A percentile compares a stretch with the other conserved stretches of the same genome.
These are phyloP conservation scores for Lepiota subincarnata DNA, from an alignment of 768 basidiomycete genomes.

Conservation along the genomic window DNA sequence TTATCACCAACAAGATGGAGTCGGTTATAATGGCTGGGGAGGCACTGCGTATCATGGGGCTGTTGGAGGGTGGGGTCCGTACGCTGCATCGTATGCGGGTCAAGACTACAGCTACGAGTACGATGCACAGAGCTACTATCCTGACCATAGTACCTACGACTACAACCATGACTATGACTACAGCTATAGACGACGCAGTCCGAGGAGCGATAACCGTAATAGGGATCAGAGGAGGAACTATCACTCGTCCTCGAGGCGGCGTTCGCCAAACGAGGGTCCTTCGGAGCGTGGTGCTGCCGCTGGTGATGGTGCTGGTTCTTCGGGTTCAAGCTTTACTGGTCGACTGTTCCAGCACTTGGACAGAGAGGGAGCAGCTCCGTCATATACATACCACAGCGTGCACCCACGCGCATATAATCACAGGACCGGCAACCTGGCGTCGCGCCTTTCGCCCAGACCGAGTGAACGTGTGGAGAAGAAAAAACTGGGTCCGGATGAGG, in stretches of 20 bases:
- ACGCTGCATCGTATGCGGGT: background rate
- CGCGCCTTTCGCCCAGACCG: background rate
- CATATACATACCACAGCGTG: too few species aligned
- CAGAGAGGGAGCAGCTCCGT: background rate
- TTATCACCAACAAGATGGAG: too few species aligned
- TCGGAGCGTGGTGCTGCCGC: too few species aligned
- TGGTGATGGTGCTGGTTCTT: background rate
- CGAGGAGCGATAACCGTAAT: background rate
- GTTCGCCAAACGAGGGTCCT: too few species aligned
- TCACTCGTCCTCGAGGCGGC: background rate
- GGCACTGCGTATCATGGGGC: too few species aligned
- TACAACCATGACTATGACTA: constrained; percentile 6
- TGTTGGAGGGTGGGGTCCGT: too few species aligned
- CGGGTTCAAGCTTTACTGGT: background rate
- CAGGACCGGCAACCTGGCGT: background rate
- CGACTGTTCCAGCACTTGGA: background rate
- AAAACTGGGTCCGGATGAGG: background rate
- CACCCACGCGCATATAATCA: background rate
- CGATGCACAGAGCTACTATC: constrained; percentile 10
- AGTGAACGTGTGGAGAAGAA: background rate
- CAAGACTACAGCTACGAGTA: constrained; percentile 2
- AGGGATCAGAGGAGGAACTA: background rate
- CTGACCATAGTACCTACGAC: constrained; percentile 7
- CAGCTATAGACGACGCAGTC: background rate
- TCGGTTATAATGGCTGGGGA: too few species aligned